Percentiles rank a stretch among this genome's conserved stretches.
Conservation (phyloP, 2,329 filamentous ascomycete species). For the Fusarium nurragi region DNA sequence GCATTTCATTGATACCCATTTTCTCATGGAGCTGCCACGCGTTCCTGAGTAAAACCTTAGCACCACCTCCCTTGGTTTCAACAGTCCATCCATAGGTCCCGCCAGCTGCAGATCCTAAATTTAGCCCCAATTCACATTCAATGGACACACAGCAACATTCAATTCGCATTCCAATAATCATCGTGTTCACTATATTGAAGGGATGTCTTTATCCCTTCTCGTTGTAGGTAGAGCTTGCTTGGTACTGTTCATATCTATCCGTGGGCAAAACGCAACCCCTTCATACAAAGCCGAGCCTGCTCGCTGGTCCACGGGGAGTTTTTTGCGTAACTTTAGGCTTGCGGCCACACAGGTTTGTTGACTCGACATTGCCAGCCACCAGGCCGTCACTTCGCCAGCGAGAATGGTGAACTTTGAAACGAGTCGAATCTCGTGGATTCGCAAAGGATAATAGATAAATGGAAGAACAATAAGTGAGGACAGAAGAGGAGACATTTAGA, state of each 20-base stretch:
- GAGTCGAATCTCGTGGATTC: conserved; percentile 14
- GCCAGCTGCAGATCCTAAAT: conserved; percentile 12
- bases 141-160: neutral
- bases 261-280: conserved; percentile 16
- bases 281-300: conserved; percentile 19
- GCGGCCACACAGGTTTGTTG: conserved; percentile 3
- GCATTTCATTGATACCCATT: conserved; percentile 27
- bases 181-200: conserved; percentile 39
- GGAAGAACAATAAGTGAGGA: conserved; percentile 42
- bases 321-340: conserved; percentile 21
- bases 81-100: conserved; percentile 4
- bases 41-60: conserved; percentile 27
- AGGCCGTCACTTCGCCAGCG: conserved; percentile 15
- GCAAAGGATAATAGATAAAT: conserved; percentile 37
- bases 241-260: conserved; percentile 30
- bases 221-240: conserved; percentile 34
- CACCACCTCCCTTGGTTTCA: neutral
- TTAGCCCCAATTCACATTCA: conserved; percentile 5
- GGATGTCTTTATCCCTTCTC: conserved; percentile 23
- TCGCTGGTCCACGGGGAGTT: conserved; percentile 13
- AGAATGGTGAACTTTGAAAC: conserved; percentile 11
- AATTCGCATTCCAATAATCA: conserved; percentile 41
- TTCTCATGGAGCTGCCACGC: conserved; percentile 22
- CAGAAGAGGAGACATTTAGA: conserved; percentile 42
- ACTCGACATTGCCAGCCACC: conserved; percentile 20